Evolutionary conservation across 2,329 filamentous ascomycete species (phyloP).

Genomic region (Trichoderma sp.): DNA sequence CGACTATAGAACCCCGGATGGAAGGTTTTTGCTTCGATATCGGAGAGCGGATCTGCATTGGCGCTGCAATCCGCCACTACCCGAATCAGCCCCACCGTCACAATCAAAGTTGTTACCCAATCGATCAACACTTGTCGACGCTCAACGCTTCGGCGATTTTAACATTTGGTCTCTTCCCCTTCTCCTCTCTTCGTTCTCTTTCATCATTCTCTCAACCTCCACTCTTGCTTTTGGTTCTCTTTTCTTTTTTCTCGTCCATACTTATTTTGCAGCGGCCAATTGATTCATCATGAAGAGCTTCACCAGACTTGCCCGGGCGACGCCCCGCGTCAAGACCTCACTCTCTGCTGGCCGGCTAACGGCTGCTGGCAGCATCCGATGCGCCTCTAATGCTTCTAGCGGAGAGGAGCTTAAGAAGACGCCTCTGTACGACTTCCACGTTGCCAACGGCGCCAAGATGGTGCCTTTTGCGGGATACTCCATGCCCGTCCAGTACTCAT

Average conservation of each 20-base stretch:
- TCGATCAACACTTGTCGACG: conserved; percentile 22
- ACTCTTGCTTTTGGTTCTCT: conserved; percentile 18
- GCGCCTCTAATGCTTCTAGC: conserved; percentile 37
- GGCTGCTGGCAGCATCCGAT: conserved; percentile 34
- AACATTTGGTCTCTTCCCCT: neutral
- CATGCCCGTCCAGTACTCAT: conserved; percentile 90
- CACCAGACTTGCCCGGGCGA: conserved; percentile 39
- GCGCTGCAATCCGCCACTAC: conserved; percentile 32
- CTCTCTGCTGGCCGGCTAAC: conserved; percentile 32
- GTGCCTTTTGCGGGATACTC: conserved; percentile 92
- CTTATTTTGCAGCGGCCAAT: neutral
- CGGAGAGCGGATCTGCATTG: conserved; percentile 32
- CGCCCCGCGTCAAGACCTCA: conserved; percentile 36
- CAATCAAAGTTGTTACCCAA: conserved; percentile 28
- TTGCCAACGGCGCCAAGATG: conserved; percentile 84
- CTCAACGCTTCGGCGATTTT: conserved; percentile 7
- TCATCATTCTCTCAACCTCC: conserved; percentile 1
- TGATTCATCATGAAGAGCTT: conserved; percentile 40
- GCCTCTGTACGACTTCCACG: conserved; percentile 76
- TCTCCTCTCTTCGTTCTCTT: neutral
- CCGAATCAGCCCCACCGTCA: conserved; percentile 35
- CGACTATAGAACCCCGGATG: conserved; percentile 1
- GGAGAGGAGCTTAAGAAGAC: conserved; percentile 60
- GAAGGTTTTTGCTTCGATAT: conserved; percentile 32
- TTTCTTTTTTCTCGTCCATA: conserved; percentile 26